A percentile compares a stretch with the other conserved stretches of the same genome.
phyloP scores from a whole-genome alignment of 2,329 filamentous ascomycete species.

The Penicillium griseofulvum region DNA sequence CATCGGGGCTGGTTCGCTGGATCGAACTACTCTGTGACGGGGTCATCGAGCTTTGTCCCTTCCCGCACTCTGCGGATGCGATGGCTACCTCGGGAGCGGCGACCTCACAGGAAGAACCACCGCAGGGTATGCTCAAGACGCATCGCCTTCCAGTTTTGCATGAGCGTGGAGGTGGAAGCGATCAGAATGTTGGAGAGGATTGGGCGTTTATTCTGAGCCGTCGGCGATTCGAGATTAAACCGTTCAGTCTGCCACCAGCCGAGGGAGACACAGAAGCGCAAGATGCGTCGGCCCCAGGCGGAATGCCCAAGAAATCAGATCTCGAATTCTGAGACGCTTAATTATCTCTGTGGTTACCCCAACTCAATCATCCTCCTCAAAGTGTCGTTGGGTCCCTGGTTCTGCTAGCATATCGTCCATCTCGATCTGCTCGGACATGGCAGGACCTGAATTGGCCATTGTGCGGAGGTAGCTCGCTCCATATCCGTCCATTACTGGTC shows the following conservation, averaged over 20 bases:
- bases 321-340: constrained; percentile 61
- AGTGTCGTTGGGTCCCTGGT: constrained; percentile 26
- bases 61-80: constrained; percentile 58
- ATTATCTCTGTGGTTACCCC: background rate
- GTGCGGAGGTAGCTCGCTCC: constrained; percentile 56
- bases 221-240: constrained; percentile 78
- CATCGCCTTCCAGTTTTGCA: constrained; percentile 81
- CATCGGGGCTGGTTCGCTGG: constrained; percentile 75
- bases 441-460: constrained; percentile 54
- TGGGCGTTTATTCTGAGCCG: constrained; percentile 87
- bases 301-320: constrained; percentile 61
- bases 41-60: constrained; percentile 78
- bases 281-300: constrained; percentile 44
- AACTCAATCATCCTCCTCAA: constrained; percentile 34
- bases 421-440: constrained; percentile 62
- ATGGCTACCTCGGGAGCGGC: constrained; percentile 53
- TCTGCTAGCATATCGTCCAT: constrained; percentile 59
- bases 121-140: constrained; percentile 81
- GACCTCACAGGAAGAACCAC: constrained; percentile 66
- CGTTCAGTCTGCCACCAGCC: constrained; percentile 83
- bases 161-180: constrained; percentile 79
- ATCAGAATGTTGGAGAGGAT: constrained; percentile 72
- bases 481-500: constrained; percentile 49
- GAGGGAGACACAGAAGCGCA: constrained; percentile 69
- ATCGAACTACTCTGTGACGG: constrained; percentile 82